These are phyloP conservation scores for Heliophila coronopifolia DNA, from an alignment of 441 rosid species.

Conservation along the genomic window DNA sequence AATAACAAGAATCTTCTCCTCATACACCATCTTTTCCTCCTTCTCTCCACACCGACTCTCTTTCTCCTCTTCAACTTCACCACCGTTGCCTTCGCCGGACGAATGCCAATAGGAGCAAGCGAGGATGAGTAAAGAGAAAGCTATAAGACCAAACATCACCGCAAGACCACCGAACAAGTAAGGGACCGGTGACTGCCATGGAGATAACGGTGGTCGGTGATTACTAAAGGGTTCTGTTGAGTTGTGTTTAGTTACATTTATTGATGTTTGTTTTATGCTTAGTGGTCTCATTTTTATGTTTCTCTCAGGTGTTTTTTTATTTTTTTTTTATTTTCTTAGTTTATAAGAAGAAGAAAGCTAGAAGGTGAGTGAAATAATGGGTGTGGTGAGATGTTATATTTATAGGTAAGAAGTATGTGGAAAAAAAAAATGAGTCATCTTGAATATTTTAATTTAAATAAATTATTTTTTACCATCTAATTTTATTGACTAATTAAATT, in stretches of 20 bases:
- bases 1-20: slow-evolving; percentile 70
- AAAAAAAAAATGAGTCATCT: slow-evolving; percentile 9
- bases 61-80: slow-evolving; percentile 40
- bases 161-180: slow-evolving; percentile 86
- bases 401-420: slow-evolving; percentile 22
- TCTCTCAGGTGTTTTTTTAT: neutral
- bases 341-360: slow-evolving; percentile 3
- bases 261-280: slow-evolving; percentile 21
- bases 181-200: slow-evolving; percentile 92
- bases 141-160: slow-evolving; percentile 75
- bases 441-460: neutral
- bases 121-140: slow-evolving; percentile 72
- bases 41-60: slow-evolving; percentile 31
- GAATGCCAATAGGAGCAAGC: slow-evolving; percentile 83
- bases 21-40: slow-evolving; percentile 30
- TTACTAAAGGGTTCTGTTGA: slow-evolving; percentile 9
- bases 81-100: too few relatives aligned
- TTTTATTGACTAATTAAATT: too few relatives aligned
- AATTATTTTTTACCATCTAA: too few relatives aligned
- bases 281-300: slow-evolving; percentile 10
- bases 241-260: slow-evolving; percentile 9
- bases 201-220: slow-evolving; percentile 30
- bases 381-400: slow-evolving; percentile 23
- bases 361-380: slow-evolving; percentile 17
- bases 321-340: neutral